These are phyloP conservation scores for Rhodamnia rubescens DNA, from an alignment of 345 rosid genomes.

Conservation along the genomic window DNA sequence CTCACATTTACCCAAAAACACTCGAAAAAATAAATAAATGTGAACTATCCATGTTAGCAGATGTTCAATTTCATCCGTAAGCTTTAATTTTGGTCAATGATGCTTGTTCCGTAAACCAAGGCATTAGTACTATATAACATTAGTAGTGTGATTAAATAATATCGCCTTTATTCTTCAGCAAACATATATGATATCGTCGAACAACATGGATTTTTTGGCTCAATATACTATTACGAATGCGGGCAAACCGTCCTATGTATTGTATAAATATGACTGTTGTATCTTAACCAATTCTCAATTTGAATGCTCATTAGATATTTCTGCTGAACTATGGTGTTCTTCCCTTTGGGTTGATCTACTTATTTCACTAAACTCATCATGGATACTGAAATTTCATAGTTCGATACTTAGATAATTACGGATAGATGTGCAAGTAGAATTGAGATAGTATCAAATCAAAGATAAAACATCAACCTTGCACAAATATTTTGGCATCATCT, in stretches of 20 bases:
- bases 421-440: background rate
- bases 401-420: background rate
- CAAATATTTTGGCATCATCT: background rate
- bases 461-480: background rate
- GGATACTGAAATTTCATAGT: background rate
- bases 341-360: background rate
- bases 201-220: background rate
- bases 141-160: too few relatives aligned
- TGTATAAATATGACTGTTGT: background rate
- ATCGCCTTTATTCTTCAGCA: background rate
- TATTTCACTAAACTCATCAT: background rate
- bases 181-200: background rate
- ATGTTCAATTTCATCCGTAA: too few relatives aligned
- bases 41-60: too few relatives aligned
- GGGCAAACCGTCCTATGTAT: background rate
- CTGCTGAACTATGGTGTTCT: fast-evolving
- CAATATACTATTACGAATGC: background rate
- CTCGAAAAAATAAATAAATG: too few relatives aligned
- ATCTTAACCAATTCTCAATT: background rate
- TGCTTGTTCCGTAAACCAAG: too few relatives aligned
- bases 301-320: background rate
- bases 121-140: too few relatives aligned
- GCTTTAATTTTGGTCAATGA: too few relatives aligned
- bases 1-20: too few relatives aligned
- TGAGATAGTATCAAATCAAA: background rate